Evolutionary conservation across 108 stramenopile genomes (phyloP).

Genomic region (Schizochytrium sp.): DNA sequence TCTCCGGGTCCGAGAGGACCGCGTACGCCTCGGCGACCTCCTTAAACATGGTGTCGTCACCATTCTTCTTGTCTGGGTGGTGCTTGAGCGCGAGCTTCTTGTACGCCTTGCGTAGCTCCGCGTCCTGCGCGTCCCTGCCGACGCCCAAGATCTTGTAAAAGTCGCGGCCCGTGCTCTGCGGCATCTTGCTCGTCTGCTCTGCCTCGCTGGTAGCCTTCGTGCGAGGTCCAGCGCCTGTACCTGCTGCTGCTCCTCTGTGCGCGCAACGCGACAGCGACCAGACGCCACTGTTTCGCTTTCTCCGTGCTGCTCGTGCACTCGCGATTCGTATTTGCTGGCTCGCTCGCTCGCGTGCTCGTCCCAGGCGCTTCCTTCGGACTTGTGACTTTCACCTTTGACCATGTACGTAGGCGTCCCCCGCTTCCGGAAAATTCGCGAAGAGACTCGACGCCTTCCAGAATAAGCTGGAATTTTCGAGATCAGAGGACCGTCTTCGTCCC

Average conservation of each 20-base stretch:
- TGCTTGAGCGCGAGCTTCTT: slow-evolving; percentile 50
- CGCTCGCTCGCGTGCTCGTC: too few species aligned
- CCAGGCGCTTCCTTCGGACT: too few species aligned
- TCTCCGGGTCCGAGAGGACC: slow-evolving; percentile 73
- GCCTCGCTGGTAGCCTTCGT: not conserved
- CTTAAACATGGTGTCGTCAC: slow-evolving; percentile 61
- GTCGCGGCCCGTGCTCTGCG: not conserved
- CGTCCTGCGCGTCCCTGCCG: slow-evolving; percentile 37
- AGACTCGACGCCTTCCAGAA: too few species aligned
- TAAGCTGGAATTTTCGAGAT: too few species aligned
- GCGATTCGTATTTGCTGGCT: not conserved
- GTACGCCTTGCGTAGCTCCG: slow-evolving; percentile 51
- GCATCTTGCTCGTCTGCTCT: not conserved
- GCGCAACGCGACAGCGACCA: not conserved
- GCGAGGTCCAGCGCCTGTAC: not conserved
- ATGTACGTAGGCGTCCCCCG: too few species aligned
- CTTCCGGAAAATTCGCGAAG: too few species aligned
- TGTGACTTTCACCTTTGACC: too few species aligned
- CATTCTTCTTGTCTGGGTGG: slow-evolving; percentile 19
- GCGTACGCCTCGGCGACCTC: slow-evolving; percentile 92
- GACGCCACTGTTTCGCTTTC: not conserved
- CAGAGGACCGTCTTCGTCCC: too few species aligned
- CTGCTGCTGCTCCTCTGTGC: not conserved
- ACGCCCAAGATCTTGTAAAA: slow-evolving; percentile 42
- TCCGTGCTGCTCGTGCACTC: not conserved